phyloP scores from a whole-genome alignment of 176 grass and related monocot species.

The Carex myosuroides region DNA sequence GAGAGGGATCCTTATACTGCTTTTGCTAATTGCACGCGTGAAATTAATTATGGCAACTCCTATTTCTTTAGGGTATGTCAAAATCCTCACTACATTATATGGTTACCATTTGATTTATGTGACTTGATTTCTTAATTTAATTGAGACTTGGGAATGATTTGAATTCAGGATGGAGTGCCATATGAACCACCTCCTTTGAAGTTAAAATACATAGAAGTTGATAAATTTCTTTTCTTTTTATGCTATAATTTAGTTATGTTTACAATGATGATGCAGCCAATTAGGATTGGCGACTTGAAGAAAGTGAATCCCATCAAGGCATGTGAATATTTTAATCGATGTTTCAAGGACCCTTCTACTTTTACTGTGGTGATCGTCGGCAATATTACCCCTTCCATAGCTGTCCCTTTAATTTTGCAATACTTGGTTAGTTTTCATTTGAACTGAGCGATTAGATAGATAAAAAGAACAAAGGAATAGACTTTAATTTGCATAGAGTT shows the following conservation, averaged over 20 bases:
- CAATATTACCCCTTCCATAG: conserved; percentile 70
- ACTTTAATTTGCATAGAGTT: conserved; percentile 26
- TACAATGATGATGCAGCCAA: conserved; percentile 56
- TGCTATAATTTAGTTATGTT: conserved; percentile 24
- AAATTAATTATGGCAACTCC: conserved; percentile 98
- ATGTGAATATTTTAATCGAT: conserved; percentile 92
- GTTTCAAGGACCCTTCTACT: conserved; percentile 82
- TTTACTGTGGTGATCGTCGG: conserved; percentile 94
- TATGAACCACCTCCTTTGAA: not conserved
- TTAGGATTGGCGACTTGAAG: conserved; percentile 91
- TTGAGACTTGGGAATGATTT: not conserved
- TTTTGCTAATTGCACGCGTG: conserved; percentile 83
- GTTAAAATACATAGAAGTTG: not conserved
- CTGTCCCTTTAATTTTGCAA: conserved; percentile 76
- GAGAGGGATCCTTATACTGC: conserved; percentile 97
- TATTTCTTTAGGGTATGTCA: conserved; percentile 87
- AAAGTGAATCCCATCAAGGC: conserved; percentile 88
- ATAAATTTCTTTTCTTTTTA: conserved; percentile 6
- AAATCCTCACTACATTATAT: conserved; percentile 1
- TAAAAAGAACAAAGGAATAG: conserved; percentile 4
- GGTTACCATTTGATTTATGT: not conserved
- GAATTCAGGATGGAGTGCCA: not conserved
- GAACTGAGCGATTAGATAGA: conserved; percentile 6
- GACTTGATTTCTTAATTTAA: not conserved
- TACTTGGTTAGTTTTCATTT: conserved; percentile 64